Base-by-base conservation (phyloP, 148 eudicot genomes). In the Polygonum aviculare region DNA sequence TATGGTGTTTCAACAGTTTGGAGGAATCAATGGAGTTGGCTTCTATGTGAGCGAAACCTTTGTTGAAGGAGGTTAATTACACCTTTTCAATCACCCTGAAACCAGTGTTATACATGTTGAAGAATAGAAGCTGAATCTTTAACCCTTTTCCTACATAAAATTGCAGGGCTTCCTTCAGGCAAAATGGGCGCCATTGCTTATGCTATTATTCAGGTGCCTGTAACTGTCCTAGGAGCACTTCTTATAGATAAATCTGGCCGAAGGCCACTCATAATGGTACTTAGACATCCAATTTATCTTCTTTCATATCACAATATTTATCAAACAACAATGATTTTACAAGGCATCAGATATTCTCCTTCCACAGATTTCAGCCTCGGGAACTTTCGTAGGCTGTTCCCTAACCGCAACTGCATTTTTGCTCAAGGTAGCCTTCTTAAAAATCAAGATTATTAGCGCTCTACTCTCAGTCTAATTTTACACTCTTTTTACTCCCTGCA, bases 1-100 rank as follows among this genome's bases (percentile, higher is more conserved):
- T 60, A 93, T 93, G 98, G 80, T 90, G 26, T 90, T 86, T 74
- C 98, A 93, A 77, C 98, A 93, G 82, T 83, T 85, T 79, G 93
- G 87, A 75, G 98, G 98, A 69, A 86, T 88, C 69, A 93, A 91
- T 72, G 98, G 94, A 44, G 78, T 93, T 8, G 86, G 90, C 2
- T 93, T 93, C 80, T 93, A 93, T 75, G 86, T 87, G 12, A 87
- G 87, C 72, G 78, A 89, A 78, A 91, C 88, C 33, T 91, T 93
- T 73, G 87, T 77, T 0, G 84, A 79, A 10, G 96, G 93, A 73
- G 92, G 90, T 88, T 82, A 70, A 10, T 36, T 12, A 35, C n/a
- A 65, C 3, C 33, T 57, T 51, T 51, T 51, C 36, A 26, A 11
- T 31, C 12, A 19, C 12, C 33, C 72, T 14, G 7, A 10, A 19